Evolutionary conservation across 2,329 filamentous ascomycete species (phyloP), one percentile per base, ranked within the genome.

Genomic region (Aspergillus sp.): DNA sequence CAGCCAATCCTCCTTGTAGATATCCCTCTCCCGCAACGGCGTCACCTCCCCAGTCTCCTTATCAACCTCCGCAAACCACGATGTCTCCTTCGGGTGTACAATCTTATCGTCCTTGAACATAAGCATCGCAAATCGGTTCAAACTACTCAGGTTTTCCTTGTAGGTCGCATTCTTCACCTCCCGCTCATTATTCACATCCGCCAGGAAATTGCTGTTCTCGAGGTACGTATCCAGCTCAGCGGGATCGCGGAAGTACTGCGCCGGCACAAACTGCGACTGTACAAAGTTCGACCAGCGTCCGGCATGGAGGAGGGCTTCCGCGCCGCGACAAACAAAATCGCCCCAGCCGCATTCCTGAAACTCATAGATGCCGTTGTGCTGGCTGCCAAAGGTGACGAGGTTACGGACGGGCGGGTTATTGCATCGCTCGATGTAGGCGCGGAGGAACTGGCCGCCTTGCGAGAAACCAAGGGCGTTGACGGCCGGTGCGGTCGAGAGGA

Each of bases 171-270:
- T 96, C 84, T 96, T 96, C 55, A 79, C 60, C 19, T 55, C 68
- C 11, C 93, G 84, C 83, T 99, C 95, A 73, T 98, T 98, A 77
- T 99, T 99, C 77, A 98, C 88, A 71, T 98, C 93, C 9, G 93
- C 95, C 8, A 99, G 81, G 75, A 96, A 97, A 72, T 93, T 93
- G 67, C 90, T 95, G 70, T 86, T 73, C 64, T 87, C 85, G 19
- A 98, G 83, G 71, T 98, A 99, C 31, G 81, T 76, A 1, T 87
- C 84, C 73, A 91, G 76, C 71, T 92, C 78, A 57, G 79, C 73
- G 56, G 84, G 84, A 63, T 93, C 85, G 52, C 93, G 89, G 80
- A 89, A 98, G 79, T 99, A 99, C 79, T 99, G 95, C 33, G 95
- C 93, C 0, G 95, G 95, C 4, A 99, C 90, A 8, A 98, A 81